Percentiles rank a stretch among this genome's conserved stretches.
Evolutionary conservation across 768 basidiomycete genomes (phyloP).

Genomic region (Amanita rimosa): DNA sequence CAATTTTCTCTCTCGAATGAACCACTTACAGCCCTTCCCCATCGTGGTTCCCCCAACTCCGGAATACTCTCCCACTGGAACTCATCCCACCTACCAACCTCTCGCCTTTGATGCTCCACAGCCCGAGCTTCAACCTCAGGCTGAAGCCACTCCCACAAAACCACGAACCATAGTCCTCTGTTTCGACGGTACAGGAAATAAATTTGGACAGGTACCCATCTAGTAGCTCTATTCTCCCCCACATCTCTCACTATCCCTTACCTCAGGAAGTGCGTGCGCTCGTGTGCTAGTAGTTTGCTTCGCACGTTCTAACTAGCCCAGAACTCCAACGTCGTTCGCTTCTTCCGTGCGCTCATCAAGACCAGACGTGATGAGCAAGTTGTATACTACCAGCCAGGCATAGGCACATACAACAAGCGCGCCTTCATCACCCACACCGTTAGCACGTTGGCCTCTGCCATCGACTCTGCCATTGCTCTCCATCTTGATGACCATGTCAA

Average conservation of each 20-base stretch:
- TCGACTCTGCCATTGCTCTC: slow-evolving; percentile 1
- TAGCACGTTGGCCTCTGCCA: neutral
- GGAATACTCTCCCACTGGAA: neutral
- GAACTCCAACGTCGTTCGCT: slow-evolving; percentile 5
- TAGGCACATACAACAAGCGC: slow-evolving; percentile 1
- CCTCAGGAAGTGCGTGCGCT: neutral
- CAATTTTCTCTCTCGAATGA: neutral
- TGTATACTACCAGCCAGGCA: slow-evolving; percentile 3
- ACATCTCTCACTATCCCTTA: neutral
- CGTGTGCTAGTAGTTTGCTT: neutral
- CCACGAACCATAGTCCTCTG: neutral
- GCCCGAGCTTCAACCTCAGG: neutral
- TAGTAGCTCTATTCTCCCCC: neutral
- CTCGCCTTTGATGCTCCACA: neutral
- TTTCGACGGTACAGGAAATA: slow-evolving; percentile 4
- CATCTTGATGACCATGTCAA: slow-evolving; percentile 2
- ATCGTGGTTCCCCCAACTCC: too few relatives aligned
- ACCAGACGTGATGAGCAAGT: neutral
- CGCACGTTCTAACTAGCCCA: neutral
- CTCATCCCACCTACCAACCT: neutral
- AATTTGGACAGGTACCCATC: neutral
- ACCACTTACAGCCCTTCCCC: too few relatives aligned
- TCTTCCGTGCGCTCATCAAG: slow-evolving; percentile 1
- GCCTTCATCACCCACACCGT: neutral
- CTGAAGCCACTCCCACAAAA: neutral